Evolutionary conservation across 352 stramenopile species (phyloP).

Genomic region (Phytophthora cryptogea): DNA sequence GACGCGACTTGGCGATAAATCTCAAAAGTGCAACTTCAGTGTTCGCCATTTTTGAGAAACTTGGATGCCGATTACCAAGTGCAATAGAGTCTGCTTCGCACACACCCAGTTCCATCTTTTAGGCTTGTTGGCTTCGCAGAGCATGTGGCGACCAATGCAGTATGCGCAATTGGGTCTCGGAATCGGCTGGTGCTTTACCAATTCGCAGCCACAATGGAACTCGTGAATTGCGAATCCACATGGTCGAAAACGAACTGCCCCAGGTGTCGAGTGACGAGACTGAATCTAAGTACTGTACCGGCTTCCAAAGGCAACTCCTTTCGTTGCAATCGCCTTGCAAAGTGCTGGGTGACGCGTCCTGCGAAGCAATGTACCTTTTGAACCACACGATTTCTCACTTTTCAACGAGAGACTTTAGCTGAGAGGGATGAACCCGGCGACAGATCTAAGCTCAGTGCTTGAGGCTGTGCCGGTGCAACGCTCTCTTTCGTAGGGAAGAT

Average conservation of each 20-base stretch:
- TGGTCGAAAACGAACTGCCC: background rate
- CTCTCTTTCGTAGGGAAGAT: slow-evolving; percentile 5
- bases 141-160: background rate
- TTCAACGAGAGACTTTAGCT: background rate
- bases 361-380: background rate
- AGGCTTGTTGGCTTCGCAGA: background rate
- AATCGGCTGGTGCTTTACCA: background rate
- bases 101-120: background rate
- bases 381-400: slow-evolving; percentile 1
- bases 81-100: too few species aligned
- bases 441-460: slow-evolving; percentile 17
- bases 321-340: too few species aligned
- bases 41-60: too few species aligned
- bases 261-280: too few species aligned
- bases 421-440: slow-evolving; percentile 9
- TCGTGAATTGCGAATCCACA: background rate
- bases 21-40: too few species aligned
- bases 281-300: too few species aligned
- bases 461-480: slow-evolving; percentile 23
- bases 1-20: slow-evolving; percentile 6
- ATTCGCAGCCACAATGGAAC: slow-evolving; percentile 1
- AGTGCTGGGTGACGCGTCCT: slow-evolving; percentile 4
- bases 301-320: too few species aligned
- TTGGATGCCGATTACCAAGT: too few species aligned
- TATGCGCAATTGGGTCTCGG: too few species aligned